Base-by-base conservation (phyloP, 495 filamentous ascomycete genomes). In the Penicillium lagena region DNA sequence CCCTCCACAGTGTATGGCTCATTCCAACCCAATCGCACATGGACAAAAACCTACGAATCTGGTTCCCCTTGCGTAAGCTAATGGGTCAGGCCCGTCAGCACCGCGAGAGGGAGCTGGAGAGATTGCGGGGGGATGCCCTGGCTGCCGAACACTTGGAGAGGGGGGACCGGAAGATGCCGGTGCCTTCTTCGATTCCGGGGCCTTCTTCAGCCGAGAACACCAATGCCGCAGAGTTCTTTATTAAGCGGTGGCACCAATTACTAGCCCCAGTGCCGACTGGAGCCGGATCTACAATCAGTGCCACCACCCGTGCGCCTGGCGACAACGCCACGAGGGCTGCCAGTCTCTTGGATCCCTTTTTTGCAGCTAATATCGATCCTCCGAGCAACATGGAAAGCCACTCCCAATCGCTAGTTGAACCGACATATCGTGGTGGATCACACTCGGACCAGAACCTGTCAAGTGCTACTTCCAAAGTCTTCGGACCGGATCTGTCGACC, bases 11-110 rank as follows among this genome's bases (percentile, higher is more conserved):
- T 28, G 43, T 49, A 5, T 80, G 70, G 69, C 60, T 74, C 40
- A 70, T 67, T 12, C 68, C 64, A 17, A 58, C 49, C 4, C 62
- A 59, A 42, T 58, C 55, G 3, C 51, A 45, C 13, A 50, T 59
- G n/a, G 55, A 67, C 33, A 72, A 67, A 39, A 68, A 63, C 31
- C 45, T 60, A 38, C 66, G 65, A 35, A 56, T 79, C 12, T 81
- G 78, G 76, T 55, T 75, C 37, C 76, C 78, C 0, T 51, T 81
- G n/a, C 61, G 64, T 12, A 75, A 69, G 45, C 45, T 82, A 12
- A 75, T 75, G 70, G 44, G 49, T 7, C 73, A 75, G 50, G 76
- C 75, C 8, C 62, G 60, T 29, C 60, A 56, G 9, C 71, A 74
- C 50, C 71, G 75, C 11, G 57, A 65, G 0, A 52, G 46, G 8